Evolutionary conservation across 768 basidiomycete genomes (phyloP), one percentile per base, ranked within the genome.

Genomic region (Mycena galopus): DNA sequence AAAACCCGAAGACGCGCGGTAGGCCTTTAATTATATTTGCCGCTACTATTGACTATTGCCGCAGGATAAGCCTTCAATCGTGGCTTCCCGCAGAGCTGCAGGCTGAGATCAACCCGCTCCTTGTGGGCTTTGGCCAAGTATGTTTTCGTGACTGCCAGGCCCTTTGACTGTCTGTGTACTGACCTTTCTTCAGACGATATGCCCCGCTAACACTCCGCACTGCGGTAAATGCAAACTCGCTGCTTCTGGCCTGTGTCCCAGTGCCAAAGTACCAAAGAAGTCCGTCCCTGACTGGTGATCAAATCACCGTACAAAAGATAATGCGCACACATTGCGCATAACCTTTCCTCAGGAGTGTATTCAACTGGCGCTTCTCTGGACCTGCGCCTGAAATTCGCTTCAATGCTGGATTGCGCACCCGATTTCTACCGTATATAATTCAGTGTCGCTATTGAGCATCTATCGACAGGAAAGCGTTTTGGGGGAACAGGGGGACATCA

Each of bases 1-100:
- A 78, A 93, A 85, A 2, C 94, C 97, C 0, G 97, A 99, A 78
- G 90, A 94, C 77, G 98, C 97, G 0, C 85, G 97, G 93, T 94
- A 59, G 29, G 78, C 75, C 10, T 27, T 19, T 25, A 51, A 7
- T 51, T n/a, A 30, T 6, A 23, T 12, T 30, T 32, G 29, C 3
- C 27, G 29, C 3, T 10, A 44, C 6, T 60, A 17, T 7, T 60
- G 6, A 35, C 12, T 39, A 17, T n/a, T 27, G 27, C 29, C 23
- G 10, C 42, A 94, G 94, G 71, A 78, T 94, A 50, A 95, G 94
- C 73, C 82, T 96, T 3, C 89, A 96, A 76, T 95, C 94, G 2
- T 96, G 94, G 94, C 87, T 96, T 3, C 94, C 95, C 0, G 87
- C 85, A 19, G 91, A 92, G 67, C 83, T 93, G 6, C 92, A 93